Conservation (phyloP, 306 rosid genomes). For the Acacia acuminata region DNA sequence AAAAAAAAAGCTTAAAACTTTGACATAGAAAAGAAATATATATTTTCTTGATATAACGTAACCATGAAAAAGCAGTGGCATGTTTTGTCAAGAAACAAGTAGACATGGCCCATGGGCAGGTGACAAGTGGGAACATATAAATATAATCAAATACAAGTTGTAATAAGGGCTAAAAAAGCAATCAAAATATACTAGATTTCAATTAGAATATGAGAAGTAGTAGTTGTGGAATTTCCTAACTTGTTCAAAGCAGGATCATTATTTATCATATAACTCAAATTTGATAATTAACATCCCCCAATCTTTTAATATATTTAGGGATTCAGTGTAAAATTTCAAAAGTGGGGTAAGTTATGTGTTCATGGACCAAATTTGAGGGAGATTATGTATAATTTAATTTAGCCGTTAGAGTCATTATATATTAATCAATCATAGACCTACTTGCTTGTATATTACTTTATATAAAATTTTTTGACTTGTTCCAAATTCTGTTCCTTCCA, state of each 20-base stretch:
- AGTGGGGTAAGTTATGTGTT: no score
- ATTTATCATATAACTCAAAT: no score
- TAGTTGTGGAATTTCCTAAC: background rate
- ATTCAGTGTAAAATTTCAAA: no score
- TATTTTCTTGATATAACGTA: no score
- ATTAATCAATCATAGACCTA: background rate
- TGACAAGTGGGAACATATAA: background rate
- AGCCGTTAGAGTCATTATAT: background rate
- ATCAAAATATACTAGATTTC: background rate
- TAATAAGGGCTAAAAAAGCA: background rate
- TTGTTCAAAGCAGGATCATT: background rate
- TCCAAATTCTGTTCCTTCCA: slow-evolving; percentile 31
- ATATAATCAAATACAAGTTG: background rate
- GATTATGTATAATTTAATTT: background rate
- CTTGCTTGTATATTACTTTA: background rate
- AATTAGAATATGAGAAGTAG: background rate
- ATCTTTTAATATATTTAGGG: background rate
- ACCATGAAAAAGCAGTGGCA: background rate
- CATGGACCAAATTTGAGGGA: background rate
- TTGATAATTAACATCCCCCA: no score
- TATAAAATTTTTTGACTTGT: slow-evolving; percentile 24
- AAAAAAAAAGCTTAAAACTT: background rate
- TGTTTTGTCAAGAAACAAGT: background rate
- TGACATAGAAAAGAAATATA: no score
- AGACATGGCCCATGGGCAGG: background rate